A percentile compares a stretch with the other conserved stretches of the same genome.
phyloP scores from a whole-genome alignment of 805 yeast species.

The Barnettozyma sp. region DNA sequence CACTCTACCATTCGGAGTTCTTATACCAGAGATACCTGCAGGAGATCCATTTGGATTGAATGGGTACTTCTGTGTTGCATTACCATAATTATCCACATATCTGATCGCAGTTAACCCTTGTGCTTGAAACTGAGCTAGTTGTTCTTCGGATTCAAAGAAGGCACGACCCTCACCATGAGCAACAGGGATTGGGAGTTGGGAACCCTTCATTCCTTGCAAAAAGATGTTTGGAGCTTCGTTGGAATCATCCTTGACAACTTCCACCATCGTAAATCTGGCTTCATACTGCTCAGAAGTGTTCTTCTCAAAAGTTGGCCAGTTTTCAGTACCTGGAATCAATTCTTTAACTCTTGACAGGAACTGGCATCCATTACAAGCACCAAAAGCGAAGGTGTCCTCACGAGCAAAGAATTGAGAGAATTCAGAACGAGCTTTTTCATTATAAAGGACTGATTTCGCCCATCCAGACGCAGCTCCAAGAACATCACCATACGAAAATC shows the following conservation, averaged over 20 bases:
- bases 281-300: conserved; percentile 92
- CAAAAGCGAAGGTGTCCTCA: conserved; percentile 89
- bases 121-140: conserved; percentile 41
- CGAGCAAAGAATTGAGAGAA: conserved; percentile 81
- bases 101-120: conserved; percentile 59
- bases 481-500: conserved; percentile 98
- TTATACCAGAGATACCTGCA: conserved; percentile 86
- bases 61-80: conserved; percentile 76
- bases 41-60: conserved; percentile 96
- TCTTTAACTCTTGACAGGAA: conserved; percentile 81
- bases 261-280: conserved; percentile 88
- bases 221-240: conserved; percentile 52
- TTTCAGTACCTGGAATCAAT: conserved; percentile 86
- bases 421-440: conserved; percentile 67
- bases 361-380: conserved; percentile 99
- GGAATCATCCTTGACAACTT: conserved; percentile 45
- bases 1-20: conserved; percentile 88
- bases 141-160: conserved; percentile 43
- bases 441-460: conserved; percentile 93
- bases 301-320: conserved; percentile 95
- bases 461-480: conserved; percentile 98
- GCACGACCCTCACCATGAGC: conserved; percentile 99
- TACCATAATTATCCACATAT: conserved; percentile 89
- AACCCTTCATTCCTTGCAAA: conserved; percentile 87
- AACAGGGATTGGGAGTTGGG: conserved; percentile 90